These are phyloP conservation scores for Rosa hybrid DNA, from an alignment of 331 rosid genomes.

Conservation along the genomic window DNA sequence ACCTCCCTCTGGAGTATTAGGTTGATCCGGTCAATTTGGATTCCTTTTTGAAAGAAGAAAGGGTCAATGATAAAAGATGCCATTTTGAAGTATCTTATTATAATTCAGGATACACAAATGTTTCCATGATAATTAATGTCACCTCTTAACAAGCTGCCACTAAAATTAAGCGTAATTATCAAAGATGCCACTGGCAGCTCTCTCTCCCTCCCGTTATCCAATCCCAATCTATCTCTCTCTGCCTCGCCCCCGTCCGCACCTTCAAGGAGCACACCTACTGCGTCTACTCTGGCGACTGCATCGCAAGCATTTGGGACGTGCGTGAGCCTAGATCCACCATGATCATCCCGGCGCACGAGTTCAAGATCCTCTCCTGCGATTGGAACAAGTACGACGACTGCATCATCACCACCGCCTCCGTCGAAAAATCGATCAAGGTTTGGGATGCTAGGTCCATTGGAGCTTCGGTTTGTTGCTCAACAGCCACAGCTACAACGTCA, in stretches of 20 bases:
- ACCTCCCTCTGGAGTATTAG: no score
- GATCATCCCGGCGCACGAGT: slow-evolving; percentile 80
- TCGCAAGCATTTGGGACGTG: slow-evolving; percentile 86
- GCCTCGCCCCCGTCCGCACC: slow-evolving; percentile 73
- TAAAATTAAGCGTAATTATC: no score
- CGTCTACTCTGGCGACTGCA: slow-evolving; percentile 92
- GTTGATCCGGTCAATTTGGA: no score
- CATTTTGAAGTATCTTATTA: no score
- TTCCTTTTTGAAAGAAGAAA: no score
- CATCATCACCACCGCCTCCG: slow-evolving; percentile 71
- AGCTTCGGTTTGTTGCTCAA: slow-evolving; percentile 70
- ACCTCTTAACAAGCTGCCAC: no score
- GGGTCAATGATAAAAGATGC: no score
- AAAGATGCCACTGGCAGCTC: no score
- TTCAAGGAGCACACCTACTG: slow-evolving; percentile 94
- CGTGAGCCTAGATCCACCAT: slow-evolving; percentile 83
- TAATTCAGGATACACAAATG: no score
- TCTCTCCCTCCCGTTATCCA: no score
- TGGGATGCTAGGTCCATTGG: slow-evolving; percentile 77
- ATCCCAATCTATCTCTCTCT: not conserved
- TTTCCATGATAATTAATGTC: no score
- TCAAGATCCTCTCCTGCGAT: slow-evolving; percentile 71
- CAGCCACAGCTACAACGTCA: slow-evolving; percentile 81
- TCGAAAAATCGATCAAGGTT: slow-evolving; percentile 76
- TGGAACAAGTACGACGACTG: slow-evolving; percentile 97